Evolutionary conservation across 495 filamentous ascomycete species (phyloP).

Genomic region (Daldinia loculata): DNA sequence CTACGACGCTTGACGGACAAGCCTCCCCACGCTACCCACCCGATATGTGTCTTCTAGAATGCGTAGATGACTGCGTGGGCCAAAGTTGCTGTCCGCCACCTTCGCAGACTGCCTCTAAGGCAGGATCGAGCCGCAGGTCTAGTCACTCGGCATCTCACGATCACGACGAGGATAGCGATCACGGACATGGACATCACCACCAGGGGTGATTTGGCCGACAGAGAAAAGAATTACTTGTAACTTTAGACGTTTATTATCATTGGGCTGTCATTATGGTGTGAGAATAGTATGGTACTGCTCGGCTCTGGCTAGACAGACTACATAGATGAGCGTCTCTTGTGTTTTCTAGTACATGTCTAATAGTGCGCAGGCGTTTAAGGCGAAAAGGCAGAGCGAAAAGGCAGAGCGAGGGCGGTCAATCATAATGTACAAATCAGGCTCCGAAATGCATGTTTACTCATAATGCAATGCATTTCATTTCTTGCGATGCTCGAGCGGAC

Average conservation of each 20-base stretch:
- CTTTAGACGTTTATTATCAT: slow-evolving; percentile 19
- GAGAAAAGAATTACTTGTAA: neutral
- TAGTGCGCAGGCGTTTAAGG: slow-evolving; percentile 28
- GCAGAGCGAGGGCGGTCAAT: neutral
- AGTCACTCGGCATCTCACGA: slow-evolving; percentile 37
- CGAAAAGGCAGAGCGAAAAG: slow-evolving; percentile 7
- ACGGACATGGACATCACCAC: slow-evolving; percentile 32
- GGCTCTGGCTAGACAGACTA: neutral
- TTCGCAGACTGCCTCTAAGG: slow-evolving; percentile 38
- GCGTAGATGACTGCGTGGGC: slow-evolving; percentile 79
- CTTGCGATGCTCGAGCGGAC: neutral
- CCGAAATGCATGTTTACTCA: slow-evolving; percentile 8
- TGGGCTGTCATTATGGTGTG: slow-evolving; percentile 4
- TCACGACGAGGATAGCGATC: slow-evolving; percentile 25
- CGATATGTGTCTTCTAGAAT: slow-evolving; percentile 81
- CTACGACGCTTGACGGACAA: slow-evolving; percentile 47
- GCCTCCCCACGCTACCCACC: slow-evolving; percentile 58
- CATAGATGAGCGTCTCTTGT: slow-evolving; percentile 13
- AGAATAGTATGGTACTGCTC: too few relatives aligned
- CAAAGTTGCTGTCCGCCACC: slow-evolving; percentile 72
- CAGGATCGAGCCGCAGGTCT: slow-evolving; percentile 38
- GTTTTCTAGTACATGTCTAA: slow-evolving; percentile 19
- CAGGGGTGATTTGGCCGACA: neutral
- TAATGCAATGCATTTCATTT: neutral
- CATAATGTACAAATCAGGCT: slow-evolving; percentile 12